Conservation (phyloP, 768 basidiomycete species). For the Lactifluus echinatus region DNA sequence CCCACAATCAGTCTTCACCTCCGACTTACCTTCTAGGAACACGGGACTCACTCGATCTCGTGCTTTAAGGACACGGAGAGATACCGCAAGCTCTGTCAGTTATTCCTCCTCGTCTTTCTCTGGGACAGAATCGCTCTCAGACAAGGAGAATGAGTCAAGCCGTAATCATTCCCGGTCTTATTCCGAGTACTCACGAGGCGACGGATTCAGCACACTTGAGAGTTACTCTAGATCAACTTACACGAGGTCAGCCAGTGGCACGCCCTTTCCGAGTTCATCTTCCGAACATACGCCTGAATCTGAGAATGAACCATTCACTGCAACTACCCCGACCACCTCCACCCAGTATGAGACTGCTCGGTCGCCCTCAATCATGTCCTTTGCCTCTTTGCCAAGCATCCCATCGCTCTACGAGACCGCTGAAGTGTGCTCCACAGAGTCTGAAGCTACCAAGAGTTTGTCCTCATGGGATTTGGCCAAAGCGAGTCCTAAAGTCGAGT, state of each 20-base stretch:
- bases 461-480: slow-evolving; percentile 13
- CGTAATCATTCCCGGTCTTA: slow-evolving; percentile 26
- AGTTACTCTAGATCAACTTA: slow-evolving; percentile 14
- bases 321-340: slow-evolving; percentile 10
- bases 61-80: slow-evolving; percentile 45
- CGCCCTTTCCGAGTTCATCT: slow-evolving; percentile 28
- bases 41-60: slow-evolving; percentile 46
- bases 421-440: slow-evolving; percentile 26
- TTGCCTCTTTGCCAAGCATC: slow-evolving; percentile 50
- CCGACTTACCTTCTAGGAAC: slow-evolving; percentile 35
- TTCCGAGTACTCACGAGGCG: slow-evolving; percentile 21
- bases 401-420: slow-evolving; percentile 39
- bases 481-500: slow-evolving; percentile 20
- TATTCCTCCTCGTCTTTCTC: slow-evolving; percentile 34
- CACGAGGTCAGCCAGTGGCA: slow-evolving; percentile 9
- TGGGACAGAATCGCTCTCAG: slow-evolving; percentile 38
- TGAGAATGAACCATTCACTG: slow-evolving; percentile 28
- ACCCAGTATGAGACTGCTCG: slow-evolving; percentile 39
- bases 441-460: slow-evolving; percentile 12
- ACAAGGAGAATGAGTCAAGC: slow-evolving; percentile 46
- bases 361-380: slow-evolving; percentile 39
- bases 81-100: slow-evolving; percentile 34
- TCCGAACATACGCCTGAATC: slow-evolving; percentile 26
- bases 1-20: slow-evolving; percentile 32
- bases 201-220: slow-evolving; percentile 21